Conservation (phyloP, 2,329 filamentous ascomycete species). For the Penicillium sp. region DNA sequence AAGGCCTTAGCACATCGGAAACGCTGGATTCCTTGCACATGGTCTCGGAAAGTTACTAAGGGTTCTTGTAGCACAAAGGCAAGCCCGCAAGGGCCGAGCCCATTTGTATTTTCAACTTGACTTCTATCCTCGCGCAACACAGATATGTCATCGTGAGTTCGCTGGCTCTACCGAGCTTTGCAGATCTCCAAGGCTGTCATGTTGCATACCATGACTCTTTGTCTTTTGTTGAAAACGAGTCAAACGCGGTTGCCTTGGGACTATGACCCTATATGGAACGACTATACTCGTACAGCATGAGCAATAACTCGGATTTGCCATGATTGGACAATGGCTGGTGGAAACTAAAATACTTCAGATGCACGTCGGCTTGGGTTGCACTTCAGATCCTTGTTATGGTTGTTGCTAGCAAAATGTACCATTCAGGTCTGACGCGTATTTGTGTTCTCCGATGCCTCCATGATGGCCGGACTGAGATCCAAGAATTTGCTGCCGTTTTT, state of each 20-base stretch:
- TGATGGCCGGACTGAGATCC: not conserved
- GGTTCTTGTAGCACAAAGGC: slow-evolving; percentile 15
- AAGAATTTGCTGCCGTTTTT: not conserved
- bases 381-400: slow-evolving; percentile 7
- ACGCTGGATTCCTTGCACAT: not conserved
- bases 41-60: slow-evolving; percentile 7
- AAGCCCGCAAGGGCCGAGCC: slow-evolving; percentile 11
- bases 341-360: slow-evolving; percentile 10
- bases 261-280: not conserved
- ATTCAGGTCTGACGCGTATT: slow-evolving; percentile 8
- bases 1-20: slow-evolving; percentile 8
- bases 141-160: not conserved
- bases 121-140: slow-evolving; percentile 1
- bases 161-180: not conserved
- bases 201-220: not conserved
- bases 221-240: not conserved
- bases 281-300: slow-evolving; percentile 7
- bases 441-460: slow-evolving; percentile 16
- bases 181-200: not conserved
- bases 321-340: slow-evolving; percentile 15
- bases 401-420: not conserved
- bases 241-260: slow-evolving; percentile 4
- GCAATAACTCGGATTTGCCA: slow-evolving; percentile 9
- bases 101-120: slow-evolving; percentile 10
- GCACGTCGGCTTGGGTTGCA: not conserved